Evolutionary conservation across 169 alveolate genomes (phyloP).

Genomic region (Cryptosporidium ryanae): DNA sequence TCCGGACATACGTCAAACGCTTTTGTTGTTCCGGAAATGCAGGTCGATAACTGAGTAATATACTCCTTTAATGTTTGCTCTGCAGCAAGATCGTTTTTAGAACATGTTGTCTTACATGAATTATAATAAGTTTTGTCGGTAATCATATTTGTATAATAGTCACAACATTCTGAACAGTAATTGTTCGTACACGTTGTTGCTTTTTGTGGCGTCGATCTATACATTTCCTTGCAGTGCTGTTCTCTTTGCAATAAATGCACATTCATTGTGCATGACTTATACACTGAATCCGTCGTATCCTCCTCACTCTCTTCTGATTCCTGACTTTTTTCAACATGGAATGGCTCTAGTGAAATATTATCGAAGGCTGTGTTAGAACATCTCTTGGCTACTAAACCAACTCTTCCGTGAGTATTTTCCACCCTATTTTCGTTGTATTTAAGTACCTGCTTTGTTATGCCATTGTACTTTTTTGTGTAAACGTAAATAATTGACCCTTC

Average conservation of each 20-base stretch:
- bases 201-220: conserved; percentile 27
- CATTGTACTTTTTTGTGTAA: conserved; percentile 18
- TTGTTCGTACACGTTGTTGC: conserved; percentile 69
- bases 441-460: conserved; percentile 1
- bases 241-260: conserved; percentile 71
- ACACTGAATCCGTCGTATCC: conserved; percentile 12
- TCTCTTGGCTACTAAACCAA: conserved; percentile 78
- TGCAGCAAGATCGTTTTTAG: conserved; percentile 19
- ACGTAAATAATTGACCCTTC: conserved; percentile 74
- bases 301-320: neutral
- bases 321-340: conserved; percentile 14
- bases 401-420: conserved; percentile 70
- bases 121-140: conserved; percentile 47
- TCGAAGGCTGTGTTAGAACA: conserved; percentile 81
- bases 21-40: conserved; percentile 63
- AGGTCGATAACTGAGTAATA: conserved; percentile 17
- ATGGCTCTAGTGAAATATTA: conserved; percentile 74
- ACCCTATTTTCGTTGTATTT: conserved; percentile 15
- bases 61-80: conserved; percentile 39
- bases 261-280: conserved; percentile 49
- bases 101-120: conserved; percentile 44
- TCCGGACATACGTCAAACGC: conserved; percentile 66
- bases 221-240: conserved; percentile 75
- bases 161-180: conserved; percentile 80
- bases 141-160: conserved; percentile 78